phyloP scores from a whole-genome alignment of 176 grass and related monocot genomes.

The Thalia dealbata region DNA sequence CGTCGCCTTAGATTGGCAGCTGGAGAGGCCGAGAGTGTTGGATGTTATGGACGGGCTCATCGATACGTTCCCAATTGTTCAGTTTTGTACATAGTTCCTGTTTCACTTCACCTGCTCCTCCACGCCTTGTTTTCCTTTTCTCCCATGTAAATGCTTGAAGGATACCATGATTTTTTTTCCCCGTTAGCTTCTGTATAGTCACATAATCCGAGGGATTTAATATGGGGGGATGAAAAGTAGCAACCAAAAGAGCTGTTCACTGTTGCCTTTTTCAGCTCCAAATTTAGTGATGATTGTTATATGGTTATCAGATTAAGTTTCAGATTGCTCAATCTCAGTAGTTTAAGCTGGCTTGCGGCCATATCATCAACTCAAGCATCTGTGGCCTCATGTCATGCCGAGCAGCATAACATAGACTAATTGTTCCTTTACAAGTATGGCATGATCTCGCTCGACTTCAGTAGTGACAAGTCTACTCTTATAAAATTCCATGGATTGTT shows the following conservation, averaged over 20 bases:
- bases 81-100: slow-evolving; percentile 4
- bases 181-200: not conserved
- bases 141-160: not conserved
- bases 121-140: not conserved
- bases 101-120: not conserved
- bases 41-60: slow-evolving; percentile 89
- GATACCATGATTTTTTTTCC: not conserved
- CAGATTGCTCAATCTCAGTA: not conserved
- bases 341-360: too few relatives aligned
- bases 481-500: too few relatives aligned
- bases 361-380: too few relatives aligned
- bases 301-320: not conserved
- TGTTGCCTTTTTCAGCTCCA: not conserved
- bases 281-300: not conserved
- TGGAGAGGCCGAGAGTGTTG: slow-evolving; percentile 42
- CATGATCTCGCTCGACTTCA: too few relatives aligned
- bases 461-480: too few relatives aligned
- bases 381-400: too few relatives aligned
- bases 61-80: slow-evolving; percentile 7
- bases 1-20: not conserved
- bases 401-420: too few relatives aligned
- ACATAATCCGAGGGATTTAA: not conserved
- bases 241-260: not conserved
- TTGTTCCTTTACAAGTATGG: too few relatives aligned
- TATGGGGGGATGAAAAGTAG: not conserved